Base-by-base conservation (phyloP, 495 filamentous ascomycete genomes). In the Penicillium antarcticum region DNA sequence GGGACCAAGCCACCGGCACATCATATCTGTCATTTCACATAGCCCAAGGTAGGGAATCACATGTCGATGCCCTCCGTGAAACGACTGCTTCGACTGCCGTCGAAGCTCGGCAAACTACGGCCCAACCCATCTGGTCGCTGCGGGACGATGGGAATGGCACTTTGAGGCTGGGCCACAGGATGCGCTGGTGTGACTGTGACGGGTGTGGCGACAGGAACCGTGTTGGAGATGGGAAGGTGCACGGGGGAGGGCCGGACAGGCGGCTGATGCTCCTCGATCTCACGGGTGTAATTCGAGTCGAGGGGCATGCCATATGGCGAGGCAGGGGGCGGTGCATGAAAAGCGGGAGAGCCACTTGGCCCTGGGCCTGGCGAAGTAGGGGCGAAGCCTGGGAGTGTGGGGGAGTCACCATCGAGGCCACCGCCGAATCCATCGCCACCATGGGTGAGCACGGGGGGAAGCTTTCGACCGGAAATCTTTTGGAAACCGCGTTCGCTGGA, bases 381-480 rank as follows among this genome's bases (percentile, higher is more conserved):
- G 26, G 54, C 35, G 11, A 63, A 45, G 0, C 59, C 60, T 14
- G 62, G 57, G 48, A 60, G 16, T 34, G 58, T 42, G 34, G 53
- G 47, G 24, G 64, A 55, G 18, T 64, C 46, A 38, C 53, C 64
- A 36, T 60, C 64, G 3, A 70, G 35, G 6, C 67, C 63, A 45
- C 82, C 86, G 51, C 80, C 80, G 58, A 84, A 89, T 3, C 86
- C 87, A 63, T 89, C 84, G 16, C 86, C 85, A 38, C 87, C 85
- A 31, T 79, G 79, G 33, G 80, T 76, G 31, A 90, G 69, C 4
- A 89, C 87, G 13, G 88, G 83, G 5, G 80, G 76, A n/a, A 92
- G 70, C 56, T 90, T 90, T 45, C 82, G 76, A 31, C 88, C 88
- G 5, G 87, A 86, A 4, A 92, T 71, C 53, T 79, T 80, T 52